phyloP scores from a whole-genome alignment of 208 protist genomes.

The Strigomonas culicis region DNA sequence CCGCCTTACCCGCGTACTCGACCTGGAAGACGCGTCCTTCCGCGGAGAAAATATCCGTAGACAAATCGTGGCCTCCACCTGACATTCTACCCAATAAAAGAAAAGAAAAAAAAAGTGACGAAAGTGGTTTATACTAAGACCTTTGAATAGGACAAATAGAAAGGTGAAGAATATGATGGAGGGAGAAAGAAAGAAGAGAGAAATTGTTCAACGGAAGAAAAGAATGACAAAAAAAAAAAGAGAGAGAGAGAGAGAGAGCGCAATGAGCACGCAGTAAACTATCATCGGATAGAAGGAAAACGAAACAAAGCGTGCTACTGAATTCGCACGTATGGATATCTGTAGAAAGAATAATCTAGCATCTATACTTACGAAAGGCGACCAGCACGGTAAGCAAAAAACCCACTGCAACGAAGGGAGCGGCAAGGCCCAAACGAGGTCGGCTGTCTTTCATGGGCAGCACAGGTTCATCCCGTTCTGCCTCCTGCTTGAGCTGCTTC shows the following conservation, averaged over 20 bases:
- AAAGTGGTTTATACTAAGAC: neutral
- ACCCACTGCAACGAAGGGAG: no score
- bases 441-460: no score
- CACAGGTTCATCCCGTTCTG: neutral
- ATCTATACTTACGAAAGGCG: no score
- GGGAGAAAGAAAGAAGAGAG: constrained; percentile 3
- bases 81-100: constrained; percentile 22
- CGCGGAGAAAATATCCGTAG: constrained; percentile 97
- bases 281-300: neutral
- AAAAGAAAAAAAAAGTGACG: neutral
- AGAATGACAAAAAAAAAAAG: neutral
- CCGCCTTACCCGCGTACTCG: constrained; percentile 99
- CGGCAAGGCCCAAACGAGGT: no score
- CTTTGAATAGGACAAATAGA: constrained; percentile 3
- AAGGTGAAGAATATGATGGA: constrained; percentile 5
- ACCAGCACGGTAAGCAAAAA: no score
- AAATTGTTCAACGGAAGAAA: neutral
- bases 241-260: constrained; percentile 4
- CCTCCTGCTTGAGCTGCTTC: constrained; percentile 1
- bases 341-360: no score
- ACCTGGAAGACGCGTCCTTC: constrained; percentile 99
- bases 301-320: neutral
- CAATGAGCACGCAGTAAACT: neutral
- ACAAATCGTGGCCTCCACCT: constrained; percentile 96
- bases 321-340: no score